Evolutionary conservation across 2,329 filamentous ascomycete genomes (phyloP), one percentile per base, ranked within the genome.

Genomic region (Claviceps sp.): DNA sequence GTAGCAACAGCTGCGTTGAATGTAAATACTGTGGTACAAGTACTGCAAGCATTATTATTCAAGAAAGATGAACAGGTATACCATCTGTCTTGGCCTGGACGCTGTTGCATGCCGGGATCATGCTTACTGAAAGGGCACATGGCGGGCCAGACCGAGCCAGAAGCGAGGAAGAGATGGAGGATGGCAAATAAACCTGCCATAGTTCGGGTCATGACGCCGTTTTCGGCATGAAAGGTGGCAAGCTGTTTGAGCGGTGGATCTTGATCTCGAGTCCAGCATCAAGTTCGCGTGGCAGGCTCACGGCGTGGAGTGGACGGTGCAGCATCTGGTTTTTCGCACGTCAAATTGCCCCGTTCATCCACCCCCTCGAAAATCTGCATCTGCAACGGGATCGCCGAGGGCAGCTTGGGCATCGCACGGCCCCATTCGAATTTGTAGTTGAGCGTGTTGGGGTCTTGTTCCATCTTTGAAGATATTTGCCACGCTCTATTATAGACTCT

Each of bases 171-270:
- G 30, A 34, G 30, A 34, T 34, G 9, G 30, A 34, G 30, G 4
- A 34, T 34, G 30, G 4, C 3, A 34, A 11, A 3, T 3, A 34
- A 4, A 4, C 11, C 30, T 34, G 30, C 30, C 30, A 11, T 34
- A 11, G 9, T 34, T 34, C 4, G 3, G 9, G 9, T 34, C 9
- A 34, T 34, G 30, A 34, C 9, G 30, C 30, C 9, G 83, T 89
- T 3, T 63, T 86, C 50, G 76, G 77, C 50, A 84, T 90, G 57
- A 74, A 78, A 3, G 89, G 89, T 1, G 82, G 77, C 7, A 75
- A 91, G 54, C 70, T 97, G 52, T 97, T 63, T 97, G 91, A 91
- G 82, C 77, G 58, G 93, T 95, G 56, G 9, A 34, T 34, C 30
- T 34, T 11, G 30, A 34, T 34, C 69, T 96, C 60, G 91, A 87